Percentiles rank a stretch among this genome's conserved stretches.
Conservation (phyloP, 2,329 filamentous ascomycete species). For the Alternaria triticina region DNA sequence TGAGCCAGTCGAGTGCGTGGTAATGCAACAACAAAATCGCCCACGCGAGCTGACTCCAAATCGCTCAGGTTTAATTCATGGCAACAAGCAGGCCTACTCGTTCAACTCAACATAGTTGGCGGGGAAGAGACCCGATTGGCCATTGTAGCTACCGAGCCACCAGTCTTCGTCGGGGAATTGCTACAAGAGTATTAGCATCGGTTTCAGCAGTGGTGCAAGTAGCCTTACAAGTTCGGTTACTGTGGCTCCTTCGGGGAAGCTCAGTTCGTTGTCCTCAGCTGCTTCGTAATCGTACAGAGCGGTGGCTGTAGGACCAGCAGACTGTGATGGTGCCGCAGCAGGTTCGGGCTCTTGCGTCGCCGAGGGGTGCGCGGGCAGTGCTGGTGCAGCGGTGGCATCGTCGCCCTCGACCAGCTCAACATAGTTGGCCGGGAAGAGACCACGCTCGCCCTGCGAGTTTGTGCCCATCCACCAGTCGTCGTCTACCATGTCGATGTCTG, state of each 20-base stretch:
- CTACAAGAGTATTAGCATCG: constrained; percentile 52
- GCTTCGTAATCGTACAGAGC: constrained; percentile 97
- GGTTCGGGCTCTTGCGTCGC: constrained; percentile 46
- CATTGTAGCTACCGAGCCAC: constrained; percentile 91
- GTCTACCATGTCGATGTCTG: constrained; percentile 95
- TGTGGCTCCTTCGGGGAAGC: constrained; percentile 87
- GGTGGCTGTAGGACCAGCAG: constrained; percentile 72
- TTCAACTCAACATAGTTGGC: constrained; percentile 58
- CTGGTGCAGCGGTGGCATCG: constrained; percentile 42
- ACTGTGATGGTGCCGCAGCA: constrained; percentile 38
- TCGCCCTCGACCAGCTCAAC: constrained; percentile 79
- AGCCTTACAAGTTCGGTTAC: constrained; percentile 76
- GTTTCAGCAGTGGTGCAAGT: not conserved
- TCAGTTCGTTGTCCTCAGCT: constrained; percentile 85
- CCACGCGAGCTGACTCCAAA: not conserved
- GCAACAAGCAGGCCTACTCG: not conserved
- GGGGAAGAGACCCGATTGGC: constrained; percentile 80
- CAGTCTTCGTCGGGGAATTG: constrained; percentile 99
- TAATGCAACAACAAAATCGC: not conserved
- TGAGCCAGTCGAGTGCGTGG: constrained; percentile 1
- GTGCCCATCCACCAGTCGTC: constrained; percentile 99
- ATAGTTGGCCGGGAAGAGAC: constrained; percentile 96
- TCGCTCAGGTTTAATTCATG: not conserved
- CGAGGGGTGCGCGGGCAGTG: constrained; percentile 51
- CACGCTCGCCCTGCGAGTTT: constrained; percentile 81